Evolutionary conservation across 306 rosid genomes (phyloP), one percentile per base, ranked within the genome.

Genomic region (Mucuna pruriens): DNA sequence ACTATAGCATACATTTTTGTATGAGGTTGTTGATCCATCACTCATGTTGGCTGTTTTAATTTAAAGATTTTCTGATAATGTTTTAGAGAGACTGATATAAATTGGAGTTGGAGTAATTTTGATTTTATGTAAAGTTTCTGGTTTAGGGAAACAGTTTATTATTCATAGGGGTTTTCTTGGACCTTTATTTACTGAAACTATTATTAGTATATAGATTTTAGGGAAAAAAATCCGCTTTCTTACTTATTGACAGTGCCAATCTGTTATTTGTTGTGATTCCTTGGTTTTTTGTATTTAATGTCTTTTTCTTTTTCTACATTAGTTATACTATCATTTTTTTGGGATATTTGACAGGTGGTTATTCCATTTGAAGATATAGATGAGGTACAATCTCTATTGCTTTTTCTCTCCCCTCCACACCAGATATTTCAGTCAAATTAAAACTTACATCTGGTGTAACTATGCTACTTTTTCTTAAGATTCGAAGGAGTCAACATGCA

Each of bases 401-500:
- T n/a, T 83, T 80, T 82, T 29, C 54, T 78, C 69, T 42, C 29
- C 33, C 75, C 45, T 65, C 82, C 42, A 36, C 48, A 45, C 69
- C 33, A 22, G 49, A 33, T 81, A 44, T 33, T 78, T 78, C 65
- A 66, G 68, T 80, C 36, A 52, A 72, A 67, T 73, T 65, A 40
- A 26, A 74, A 71, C 84, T 84, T 40, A 78, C 80, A 40, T 51
- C 55, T 57, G 36, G 66, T 51, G 84, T 77, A 61, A 70, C 36
- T 71, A 48, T 42, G 58, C 73, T 77, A 74, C 78, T 40, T 74
- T 78, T 76, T 61, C 71, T 80, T 64, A 86, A 95, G 99, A 88
- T 95, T 78, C 90, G 99, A 78, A 89, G 99, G 86, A 93, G 94
- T 87, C 99, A 95, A 79, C 99, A 95, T 89, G 99, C 99, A 80